Conservation (phyloP, 805 yeast genomes). For the Cyberlindnera americana region DNA sequence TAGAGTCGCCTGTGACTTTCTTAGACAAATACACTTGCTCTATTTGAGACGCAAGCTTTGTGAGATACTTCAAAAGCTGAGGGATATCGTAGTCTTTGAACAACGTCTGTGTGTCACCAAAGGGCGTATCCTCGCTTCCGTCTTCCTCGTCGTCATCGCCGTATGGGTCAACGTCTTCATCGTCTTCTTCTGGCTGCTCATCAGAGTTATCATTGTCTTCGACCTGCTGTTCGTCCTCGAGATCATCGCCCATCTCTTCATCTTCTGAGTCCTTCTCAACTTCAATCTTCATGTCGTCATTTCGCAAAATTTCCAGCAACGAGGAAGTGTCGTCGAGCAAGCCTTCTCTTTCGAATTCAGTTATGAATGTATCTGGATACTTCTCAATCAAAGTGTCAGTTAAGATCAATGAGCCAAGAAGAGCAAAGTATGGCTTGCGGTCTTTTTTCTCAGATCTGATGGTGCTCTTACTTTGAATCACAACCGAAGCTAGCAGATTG, state of each 20-base stretch:
- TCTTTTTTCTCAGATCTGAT: conserved; percentile 24
- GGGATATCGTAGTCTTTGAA: conserved; percentile 11
- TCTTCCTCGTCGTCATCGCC: conserved; percentile 23
- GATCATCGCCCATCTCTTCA: conserved; percentile 5
- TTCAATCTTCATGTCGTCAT: conserved; percentile 8
- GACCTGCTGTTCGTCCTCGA: conserved; percentile 10
- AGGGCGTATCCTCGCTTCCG: conserved; percentile 11
- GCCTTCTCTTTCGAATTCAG: conserved; percentile 68
- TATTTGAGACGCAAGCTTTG: conserved; percentile 24
- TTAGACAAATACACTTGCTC: conserved; percentile 28
- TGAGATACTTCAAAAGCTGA: conserved; percentile 11
- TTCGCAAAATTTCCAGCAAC: conserved; percentile 28
- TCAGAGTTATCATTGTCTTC: too few relatives aligned
- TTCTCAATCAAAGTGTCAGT: conserved; percentile 42
- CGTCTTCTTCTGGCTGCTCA: conserved; percentile 5
- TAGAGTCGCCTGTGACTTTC: conserved; percentile 24
- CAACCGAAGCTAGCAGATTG: conserved; percentile 53
- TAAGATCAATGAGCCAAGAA: conserved; percentile 50
- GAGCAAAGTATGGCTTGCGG: conserved; percentile 33
- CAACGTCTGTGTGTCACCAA: neutral
- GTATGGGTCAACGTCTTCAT: conserved; percentile 7
- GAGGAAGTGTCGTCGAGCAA: conserved; percentile 47
- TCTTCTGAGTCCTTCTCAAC: neutral
- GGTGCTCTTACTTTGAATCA: conserved; percentile 47
- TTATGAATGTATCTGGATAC: conserved; percentile 41